Conservation (phyloP, 495 filamentous ascomycete genomes). For the Neurospora pannonica region DNA sequence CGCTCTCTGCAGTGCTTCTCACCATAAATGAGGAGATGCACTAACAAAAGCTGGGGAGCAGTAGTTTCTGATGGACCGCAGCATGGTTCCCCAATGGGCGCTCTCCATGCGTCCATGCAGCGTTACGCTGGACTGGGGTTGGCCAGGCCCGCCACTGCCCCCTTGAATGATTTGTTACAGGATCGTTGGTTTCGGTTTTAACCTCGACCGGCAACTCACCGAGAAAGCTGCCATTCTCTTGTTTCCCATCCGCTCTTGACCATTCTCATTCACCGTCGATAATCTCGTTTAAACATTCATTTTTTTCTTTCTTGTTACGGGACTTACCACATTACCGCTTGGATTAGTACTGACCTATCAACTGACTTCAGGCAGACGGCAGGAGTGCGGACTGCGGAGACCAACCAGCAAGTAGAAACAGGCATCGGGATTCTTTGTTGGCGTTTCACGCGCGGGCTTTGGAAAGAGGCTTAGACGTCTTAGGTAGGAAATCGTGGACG, state of each 20-base stretch:
- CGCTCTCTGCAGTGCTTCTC: not conserved
- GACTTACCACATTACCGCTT: not conserved
- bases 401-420: not conserved
- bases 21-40: not conserved
- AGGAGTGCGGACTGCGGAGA: not conserved
- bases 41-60: not conserved
- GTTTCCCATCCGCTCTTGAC: not conserved
- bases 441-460: not conserved
- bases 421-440: not conserved
- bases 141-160: not conserved
- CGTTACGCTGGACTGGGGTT: not conserved
- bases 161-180: not conserved
- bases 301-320: not conserved
- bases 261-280: not conserved
- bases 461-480: not conserved
- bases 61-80: not conserved
- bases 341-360: not conserved
- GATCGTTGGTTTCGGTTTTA: not conserved
- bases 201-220: not conserved
- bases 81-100: not conserved
- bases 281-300: not conserved
- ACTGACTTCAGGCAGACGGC: not conserved
- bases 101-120: not conserved
- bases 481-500: not conserved
- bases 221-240: slow-evolving; percentile 1